These are phyloP conservation scores for Beta corolliflora DNA, from an alignment of 179 eudicot genomes.

Conservation along the genomic window DNA sequence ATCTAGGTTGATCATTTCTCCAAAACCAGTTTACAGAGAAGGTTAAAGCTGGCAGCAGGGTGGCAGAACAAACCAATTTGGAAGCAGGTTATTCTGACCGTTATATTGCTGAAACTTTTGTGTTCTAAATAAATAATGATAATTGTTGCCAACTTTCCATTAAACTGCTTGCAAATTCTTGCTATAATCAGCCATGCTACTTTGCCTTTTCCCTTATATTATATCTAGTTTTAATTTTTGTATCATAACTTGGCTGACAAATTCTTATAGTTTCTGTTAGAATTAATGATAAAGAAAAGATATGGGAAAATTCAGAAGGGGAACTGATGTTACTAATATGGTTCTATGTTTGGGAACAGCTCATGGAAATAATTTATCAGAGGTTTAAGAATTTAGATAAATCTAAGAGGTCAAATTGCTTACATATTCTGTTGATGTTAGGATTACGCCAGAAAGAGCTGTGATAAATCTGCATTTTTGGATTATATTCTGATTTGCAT, in stretches of 20 bases:
- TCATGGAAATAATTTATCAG: neutral
- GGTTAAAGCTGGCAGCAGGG: constrained; percentile 63
- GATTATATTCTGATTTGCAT: neutral
- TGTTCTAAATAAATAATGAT: neutral
- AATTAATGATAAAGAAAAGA: too few species aligned
- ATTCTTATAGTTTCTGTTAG: too few species aligned
- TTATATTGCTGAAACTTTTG: neutral
- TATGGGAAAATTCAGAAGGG: too few species aligned
- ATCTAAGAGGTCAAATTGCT: neutral
- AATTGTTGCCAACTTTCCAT: neutral
- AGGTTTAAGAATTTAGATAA: neutral
- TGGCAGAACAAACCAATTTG: constrained; percentile 86
- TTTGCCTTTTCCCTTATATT: neutral
- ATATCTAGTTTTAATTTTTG: neutral
- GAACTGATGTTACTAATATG: neutral
- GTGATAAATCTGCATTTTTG: constrained; percentile 1
- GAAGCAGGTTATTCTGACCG: constrained; percentile 70
- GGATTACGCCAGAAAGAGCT: neutral
- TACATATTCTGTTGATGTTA: neutral
- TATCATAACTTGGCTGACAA: neutral
- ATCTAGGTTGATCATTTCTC: constrained; percentile 25
- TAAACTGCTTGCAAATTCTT: constrained; percentile 7
- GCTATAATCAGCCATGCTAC: neutral
- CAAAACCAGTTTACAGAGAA: constrained; percentile 71
- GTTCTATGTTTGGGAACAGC: constrained; percentile 2